A percentile compares a stretch with the other conserved stretches of the same genome.
phyloP scores from a whole-genome alignment of 257 asterid genomes.

The Leonotis leonurus region DNA sequence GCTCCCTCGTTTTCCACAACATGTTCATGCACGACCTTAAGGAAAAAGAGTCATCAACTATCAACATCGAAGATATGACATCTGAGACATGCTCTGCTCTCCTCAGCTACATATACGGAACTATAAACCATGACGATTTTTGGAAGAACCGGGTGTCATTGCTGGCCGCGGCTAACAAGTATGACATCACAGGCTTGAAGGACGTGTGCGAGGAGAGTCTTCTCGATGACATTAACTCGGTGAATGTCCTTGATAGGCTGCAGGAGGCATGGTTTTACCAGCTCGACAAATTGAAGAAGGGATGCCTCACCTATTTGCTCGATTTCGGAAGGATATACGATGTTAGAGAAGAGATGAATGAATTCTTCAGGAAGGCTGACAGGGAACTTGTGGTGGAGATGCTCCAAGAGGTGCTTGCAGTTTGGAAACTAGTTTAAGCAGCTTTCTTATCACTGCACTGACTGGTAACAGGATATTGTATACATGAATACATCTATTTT shows the following conservation, averaged over 20 bases:
- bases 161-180: conserved; percentile 80
- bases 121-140: conserved; percentile 66
- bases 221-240: conserved; percentile 66
- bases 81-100: conserved; percentile 72
- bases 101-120: conserved; percentile 65
- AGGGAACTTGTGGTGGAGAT: conserved; percentile 75
- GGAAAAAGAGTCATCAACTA: conserved; percentile 77
- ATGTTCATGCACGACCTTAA: conserved; percentile 77
- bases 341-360: conserved; percentile 64
- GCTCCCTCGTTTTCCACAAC: conserved; percentile 78
- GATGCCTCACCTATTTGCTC: conserved; percentile 71
- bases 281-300: conserved; percentile 64
- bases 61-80: conserved; percentile 76
- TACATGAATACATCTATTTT: too few relatives aligned
- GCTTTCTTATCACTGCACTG: not conserved
- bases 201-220: conserved; percentile 86
- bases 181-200: conserved; percentile 61
- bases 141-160: conserved; percentile 80
- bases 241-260: conserved; percentile 85
- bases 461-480: too few relatives aligned
- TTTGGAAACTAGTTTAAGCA: conserved; percentile 61
- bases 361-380: conserved; percentile 62
- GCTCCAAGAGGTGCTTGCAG: conserved; percentile 76
- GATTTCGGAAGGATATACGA: conserved; percentile 90
- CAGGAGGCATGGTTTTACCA: conserved; percentile 94